Conservation (phyloP, 1,284 basidiomycete genomes). For the Ceratobasidium sp. region DNA sequence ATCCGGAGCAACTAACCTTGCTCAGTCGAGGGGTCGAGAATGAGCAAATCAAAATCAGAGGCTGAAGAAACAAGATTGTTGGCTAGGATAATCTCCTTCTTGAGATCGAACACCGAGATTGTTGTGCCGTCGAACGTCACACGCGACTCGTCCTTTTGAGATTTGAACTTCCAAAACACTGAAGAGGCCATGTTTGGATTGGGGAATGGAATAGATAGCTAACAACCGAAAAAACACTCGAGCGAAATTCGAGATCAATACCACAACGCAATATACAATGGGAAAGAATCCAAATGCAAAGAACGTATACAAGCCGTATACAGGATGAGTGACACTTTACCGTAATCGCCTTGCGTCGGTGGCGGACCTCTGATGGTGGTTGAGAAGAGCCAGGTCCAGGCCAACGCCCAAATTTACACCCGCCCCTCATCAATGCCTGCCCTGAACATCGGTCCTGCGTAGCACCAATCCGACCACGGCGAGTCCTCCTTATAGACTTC, state of each 20-base stretch:
- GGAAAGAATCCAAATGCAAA: background rate
- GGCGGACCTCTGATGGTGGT: constrained; percentile 15
- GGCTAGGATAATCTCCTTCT: constrained; percentile 96
- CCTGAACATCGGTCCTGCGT: background rate
- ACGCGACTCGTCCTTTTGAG: constrained; percentile 92
- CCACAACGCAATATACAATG: constrained; percentile 37
- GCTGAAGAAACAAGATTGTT: constrained; percentile 92
- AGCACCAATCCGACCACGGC: background rate
- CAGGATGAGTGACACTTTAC: constrained; percentile 12
- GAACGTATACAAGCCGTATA: constrained; percentile 13
- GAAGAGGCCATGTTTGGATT: constrained; percentile 78
- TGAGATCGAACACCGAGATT: constrained; percentile 98
- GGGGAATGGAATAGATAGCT: constrained; percentile 40
- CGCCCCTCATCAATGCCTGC: constrained; percentile 24
- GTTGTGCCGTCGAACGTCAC: constrained; percentile 98
- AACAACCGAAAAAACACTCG: constrained; percentile 40
- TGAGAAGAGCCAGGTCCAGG: background rate
- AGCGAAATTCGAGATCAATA: constrained; percentile 37
- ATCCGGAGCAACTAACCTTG: constrained; percentile 70
- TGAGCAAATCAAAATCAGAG: constrained; percentile 93
- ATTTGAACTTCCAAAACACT: constrained; percentile 99
- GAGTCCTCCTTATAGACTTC: too few species aligned
- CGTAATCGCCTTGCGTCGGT: constrained; percentile 1
- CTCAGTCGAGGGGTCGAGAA: constrained; percentile 85
- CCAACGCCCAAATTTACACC: constrained; percentile 10